Percentiles rank a stretch among this genome's conserved stretches.
Conservation (phyloP, 768 basidiomycete genomes). For the Psilocybe azurescens region DNA sequence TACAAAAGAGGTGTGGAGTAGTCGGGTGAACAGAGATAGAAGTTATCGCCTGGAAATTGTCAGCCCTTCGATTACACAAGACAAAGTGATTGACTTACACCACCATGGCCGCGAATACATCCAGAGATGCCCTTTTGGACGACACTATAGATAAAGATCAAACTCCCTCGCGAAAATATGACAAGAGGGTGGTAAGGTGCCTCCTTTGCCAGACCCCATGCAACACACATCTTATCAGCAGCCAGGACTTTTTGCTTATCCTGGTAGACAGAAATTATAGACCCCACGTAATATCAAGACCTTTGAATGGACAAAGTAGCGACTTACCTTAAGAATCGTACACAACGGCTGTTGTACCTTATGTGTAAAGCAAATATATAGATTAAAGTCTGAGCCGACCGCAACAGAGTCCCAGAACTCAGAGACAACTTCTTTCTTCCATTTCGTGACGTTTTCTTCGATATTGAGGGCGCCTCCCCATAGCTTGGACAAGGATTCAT, state of each 20-base stretch:
- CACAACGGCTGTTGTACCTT: conserved; percentile 36
- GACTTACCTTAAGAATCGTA: conserved; percentile 35
- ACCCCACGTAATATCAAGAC: no score
- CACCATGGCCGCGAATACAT: conserved; percentile 72
- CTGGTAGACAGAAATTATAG: conserved; percentile 6
- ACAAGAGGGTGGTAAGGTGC: conserved; percentile 57
- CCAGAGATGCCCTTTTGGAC: conserved; percentile 44
- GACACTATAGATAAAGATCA: conserved; percentile 62
- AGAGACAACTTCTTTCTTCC: conserved; percentile 47
- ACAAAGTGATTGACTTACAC: conserved; percentile 47
- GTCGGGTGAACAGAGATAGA: conserved; percentile 69
- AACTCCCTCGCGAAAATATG: conserved; percentile 56
- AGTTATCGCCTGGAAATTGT: conserved; percentile 55
- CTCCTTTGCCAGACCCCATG: conserved; percentile 59
- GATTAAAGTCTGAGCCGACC: conserved; percentile 43
- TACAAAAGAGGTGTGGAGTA: conserved; percentile 64
- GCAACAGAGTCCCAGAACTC: conserved; percentile 58
- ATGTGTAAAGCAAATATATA: conserved; percentile 44
- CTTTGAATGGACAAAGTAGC: background rate
- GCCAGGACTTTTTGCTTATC: conserved; percentile 26
- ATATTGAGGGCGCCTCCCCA: conserved; percentile 39
- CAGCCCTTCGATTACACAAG: background rate
- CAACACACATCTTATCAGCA: conserved; percentile 46
- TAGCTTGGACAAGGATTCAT: conserved; percentile 40
- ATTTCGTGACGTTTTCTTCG: conserved; percentile 38